These are phyloP conservation scores for Pichia inconspicua DNA, from an alignment of 1,139 yeast species.

Conservation along the genomic window DNA sequence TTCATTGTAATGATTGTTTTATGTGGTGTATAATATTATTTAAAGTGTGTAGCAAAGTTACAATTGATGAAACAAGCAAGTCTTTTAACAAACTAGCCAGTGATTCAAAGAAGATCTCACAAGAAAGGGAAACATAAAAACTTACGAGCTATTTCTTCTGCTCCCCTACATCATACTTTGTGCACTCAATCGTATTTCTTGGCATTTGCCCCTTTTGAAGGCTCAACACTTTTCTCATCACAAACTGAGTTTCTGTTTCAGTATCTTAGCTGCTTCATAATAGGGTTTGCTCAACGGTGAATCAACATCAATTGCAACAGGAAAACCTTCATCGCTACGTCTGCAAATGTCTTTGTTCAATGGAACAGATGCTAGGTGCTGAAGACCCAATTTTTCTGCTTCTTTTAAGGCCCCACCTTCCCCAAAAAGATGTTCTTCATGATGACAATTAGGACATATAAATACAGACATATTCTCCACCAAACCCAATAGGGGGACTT, in stretches of 20 bases:
- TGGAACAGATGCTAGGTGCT: conserved; percentile 61
- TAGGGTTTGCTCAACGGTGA: conserved; percentile 34
- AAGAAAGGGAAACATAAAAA: background rate
- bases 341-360: conserved; percentile 53
- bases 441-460: conserved; percentile 68
- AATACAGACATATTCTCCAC: conserved; percentile 81
- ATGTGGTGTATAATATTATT: background rate
- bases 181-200: no score
- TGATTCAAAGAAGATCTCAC: background rate
- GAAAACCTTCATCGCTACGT: conserved; percentile 58
- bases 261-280: conserved; percentile 36
- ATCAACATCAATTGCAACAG: conserved; percentile 47
- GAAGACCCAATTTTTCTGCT: conserved; percentile 45
- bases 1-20: background rate
- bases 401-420: conserved; percentile 54
- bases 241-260: conserved; percentile 18
- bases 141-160: background rate
- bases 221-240: background rate
- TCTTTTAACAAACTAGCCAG: background rate
- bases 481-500: conserved; percentile 67
- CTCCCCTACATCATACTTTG: background rate
- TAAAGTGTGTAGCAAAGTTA: background rate
- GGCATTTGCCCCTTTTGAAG: background rate
- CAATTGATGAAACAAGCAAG: background rate
- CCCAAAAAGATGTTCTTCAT: conserved; percentile 72